A percentile compares a stretch with the other conserved stretches of the same genome.
Conservation (phyloP, 805 yeast genomes). For the Spathaspora arborariae region DNA sequence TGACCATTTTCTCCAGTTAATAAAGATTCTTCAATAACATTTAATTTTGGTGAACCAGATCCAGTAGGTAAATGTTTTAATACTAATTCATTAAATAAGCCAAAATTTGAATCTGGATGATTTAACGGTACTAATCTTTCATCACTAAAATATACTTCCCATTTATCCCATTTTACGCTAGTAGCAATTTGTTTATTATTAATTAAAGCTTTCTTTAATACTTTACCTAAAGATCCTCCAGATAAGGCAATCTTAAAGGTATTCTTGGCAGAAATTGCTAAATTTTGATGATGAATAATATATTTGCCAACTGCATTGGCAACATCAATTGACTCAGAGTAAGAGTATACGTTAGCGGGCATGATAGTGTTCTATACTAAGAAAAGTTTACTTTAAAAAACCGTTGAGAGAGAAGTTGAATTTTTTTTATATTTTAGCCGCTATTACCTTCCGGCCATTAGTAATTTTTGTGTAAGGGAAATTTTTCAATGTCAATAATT, state of each 20-base stretch:
- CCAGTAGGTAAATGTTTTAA: constrained; percentile 43
- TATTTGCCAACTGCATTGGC: constrained; percentile 64
- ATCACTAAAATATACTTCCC: constrained; percentile 86
- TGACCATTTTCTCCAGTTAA: constrained; percentile 48
- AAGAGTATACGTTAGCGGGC: constrained; percentile 43
- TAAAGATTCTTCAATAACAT: constrained; percentile 62
- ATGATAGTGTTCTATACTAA: too few relatives aligned
- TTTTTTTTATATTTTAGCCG: too few relatives aligned
- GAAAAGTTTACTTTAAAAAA: too few relatives aligned
- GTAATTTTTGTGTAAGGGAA: too few relatives aligned
- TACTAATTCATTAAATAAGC: constrained; percentile 66
- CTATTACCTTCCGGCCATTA: too few relatives aligned
- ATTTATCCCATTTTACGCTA: constrained; percentile 60
- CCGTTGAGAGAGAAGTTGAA: too few relatives aligned
- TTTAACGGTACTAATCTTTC: constrained; percentile 84
- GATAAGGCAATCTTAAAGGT: constrained; percentile 76
- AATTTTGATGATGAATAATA: constrained; percentile 58
- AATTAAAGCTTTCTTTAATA: constrained; percentile 62
- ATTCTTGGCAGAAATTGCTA: constrained; percentile 43
- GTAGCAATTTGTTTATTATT: constrained; percentile 44
- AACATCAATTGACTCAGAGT: constrained; percentile 53
- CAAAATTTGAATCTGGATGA: constrained; percentile 83
- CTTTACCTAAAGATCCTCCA: constrained; percentile 88
- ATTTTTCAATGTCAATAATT: too few relatives aligned
- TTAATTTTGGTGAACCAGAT: constrained; percentile 52